Evolutionary conservation across 768 basidiomycete genomes (phyloP), one percentile per base, ranked within the genome.

Genomic region (Tylopilus felleus): DNA sequence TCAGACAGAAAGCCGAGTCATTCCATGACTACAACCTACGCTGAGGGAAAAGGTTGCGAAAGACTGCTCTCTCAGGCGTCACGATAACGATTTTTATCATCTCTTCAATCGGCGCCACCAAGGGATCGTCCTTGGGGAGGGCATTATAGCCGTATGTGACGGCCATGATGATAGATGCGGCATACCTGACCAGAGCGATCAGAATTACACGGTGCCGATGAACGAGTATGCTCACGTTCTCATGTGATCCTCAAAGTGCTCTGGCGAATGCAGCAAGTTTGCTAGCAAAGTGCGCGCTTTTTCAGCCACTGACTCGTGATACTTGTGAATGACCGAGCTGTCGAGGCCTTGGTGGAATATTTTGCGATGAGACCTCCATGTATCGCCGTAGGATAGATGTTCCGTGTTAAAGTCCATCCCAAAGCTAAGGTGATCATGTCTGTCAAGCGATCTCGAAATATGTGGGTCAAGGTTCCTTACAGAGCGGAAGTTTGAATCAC

Each of bases 371-470:
- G 35, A 21, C 19, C 52, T 60, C 52, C 55, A 63, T 25, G 45
- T 40, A 9, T 60, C 54, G n/a, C 57, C 61, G 22, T 60, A 66
- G 10, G 57, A 51, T 21, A 61, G 31, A 44, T 65, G 57, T 0
- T 52, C 60, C 19, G 62, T 64, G 51, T 57, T 66, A 21, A 60
- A 66, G 19, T 63, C 60, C 42, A 65, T 22, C 19, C 65, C 60
- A 44, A 66, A 65, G 10, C 68, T 69, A 39, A 8, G 41, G 19
- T 13, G 4, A 46, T 31, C 12, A 16, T 6, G 21, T 47, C 36
- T 31, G 22, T 52, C 42, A 50, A 33, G 47, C 13, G 1, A 21
- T n/a, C 4, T 25, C 9, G 17, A 43, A 8, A 29, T 2, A 27
- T 17, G 23, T 10, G 16, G 4, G 35, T n/a, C 2, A 6, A 17